These are phyloP conservation scores for Torulaspora pretoriensis DNA, from an alignment of 1,139 yeast species.

Conservation along the genomic window DNA sequence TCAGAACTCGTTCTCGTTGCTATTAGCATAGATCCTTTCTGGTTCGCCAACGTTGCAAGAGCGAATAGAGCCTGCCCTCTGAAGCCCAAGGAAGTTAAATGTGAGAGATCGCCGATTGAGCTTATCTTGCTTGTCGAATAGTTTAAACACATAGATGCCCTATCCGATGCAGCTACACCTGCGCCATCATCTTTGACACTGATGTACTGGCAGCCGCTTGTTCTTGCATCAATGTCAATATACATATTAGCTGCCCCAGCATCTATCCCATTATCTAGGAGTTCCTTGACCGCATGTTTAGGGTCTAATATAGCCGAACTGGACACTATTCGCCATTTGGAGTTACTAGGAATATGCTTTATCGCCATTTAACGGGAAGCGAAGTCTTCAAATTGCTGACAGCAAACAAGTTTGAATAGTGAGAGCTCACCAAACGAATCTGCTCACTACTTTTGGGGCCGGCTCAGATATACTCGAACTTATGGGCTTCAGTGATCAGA, in stretches of 20 bases:
- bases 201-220: conserved; percentile 52
- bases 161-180: conserved; percentile 52
- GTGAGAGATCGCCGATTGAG: conserved; percentile 41
- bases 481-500: no score
- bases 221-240: conserved; percentile 53
- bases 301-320: conserved; percentile 35
- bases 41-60: conserved; percentile 45
- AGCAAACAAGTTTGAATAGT: no score
- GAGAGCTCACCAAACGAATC: no score
- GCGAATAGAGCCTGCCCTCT: conserved; percentile 69
- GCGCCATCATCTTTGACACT: conserved; percentile 63
- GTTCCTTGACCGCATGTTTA: conserved; percentile 52
- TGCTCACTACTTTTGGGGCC: no score
- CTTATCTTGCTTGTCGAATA: conserved; percentile 61
- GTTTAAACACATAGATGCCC: conserved; percentile 48
- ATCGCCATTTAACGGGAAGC: conserved; percentile 15
- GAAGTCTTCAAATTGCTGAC: not conserved
- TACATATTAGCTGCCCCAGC: conserved; percentile 52
- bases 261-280: conserved; percentile 68
- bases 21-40: conserved; percentile 35
- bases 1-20: conserved; percentile 37
- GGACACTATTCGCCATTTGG: conserved; percentile 21
- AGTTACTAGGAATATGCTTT: conserved; percentile 9
- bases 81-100: conserved; percentile 53
- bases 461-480: no score